phyloP scores from a whole-genome alignment of 495 filamentous ascomycete species.

The Aspergillus campestris region DNA sequence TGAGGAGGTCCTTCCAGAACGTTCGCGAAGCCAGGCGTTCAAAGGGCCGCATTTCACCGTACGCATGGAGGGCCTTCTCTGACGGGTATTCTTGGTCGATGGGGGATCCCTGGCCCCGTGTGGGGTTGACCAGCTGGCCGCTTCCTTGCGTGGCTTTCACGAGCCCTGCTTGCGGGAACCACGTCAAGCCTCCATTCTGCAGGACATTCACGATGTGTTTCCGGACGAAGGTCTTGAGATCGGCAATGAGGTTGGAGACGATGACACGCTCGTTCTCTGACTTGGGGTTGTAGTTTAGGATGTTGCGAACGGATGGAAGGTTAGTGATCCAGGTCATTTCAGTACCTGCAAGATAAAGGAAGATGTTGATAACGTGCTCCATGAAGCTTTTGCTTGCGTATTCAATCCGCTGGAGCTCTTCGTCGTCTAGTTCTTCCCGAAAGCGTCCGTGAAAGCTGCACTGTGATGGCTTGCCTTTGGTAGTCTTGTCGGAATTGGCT shows the following conservation, averaged over 20 bases:
- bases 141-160: no score
- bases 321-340: slow-evolving; percentile 37
- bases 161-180: not conserved
- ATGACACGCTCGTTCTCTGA: not conserved
- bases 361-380: slow-evolving; percentile 23
- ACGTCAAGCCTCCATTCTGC: not conserved
- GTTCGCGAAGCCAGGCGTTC: slow-evolving; percentile 26
- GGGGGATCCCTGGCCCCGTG: not conserved
- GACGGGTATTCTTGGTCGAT: slow-evolving; percentile 7
- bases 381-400: slow-evolving; percentile 42
- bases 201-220: not conserved
- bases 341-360: slow-evolving; percentile 24
- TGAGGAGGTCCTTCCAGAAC: slow-evolving; percentile 24
- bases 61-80: slow-evolving; percentile 1
- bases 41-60: slow-evolving; percentile 4
- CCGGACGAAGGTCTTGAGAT: slow-evolving; percentile 17
- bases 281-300: slow-evolving; percentile 9
- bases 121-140: not conserved
- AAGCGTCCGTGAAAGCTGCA: slow-evolving; percentile 21
- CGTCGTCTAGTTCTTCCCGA: slow-evolving; percentile 32
- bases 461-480: slow-evolving; percentile 1
- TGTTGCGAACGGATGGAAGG: slow-evolving; percentile 19
- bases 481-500: slow-evolving; percentile 4
- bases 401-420: slow-evolving; percentile 39
- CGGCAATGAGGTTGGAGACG: slow-evolving; percentile 9